These are phyloP conservation scores for Colletotrichum sp. DNA, from an alignment of 2,329 filamentous ascomycete species.

Conservation along the genomic window DNA sequence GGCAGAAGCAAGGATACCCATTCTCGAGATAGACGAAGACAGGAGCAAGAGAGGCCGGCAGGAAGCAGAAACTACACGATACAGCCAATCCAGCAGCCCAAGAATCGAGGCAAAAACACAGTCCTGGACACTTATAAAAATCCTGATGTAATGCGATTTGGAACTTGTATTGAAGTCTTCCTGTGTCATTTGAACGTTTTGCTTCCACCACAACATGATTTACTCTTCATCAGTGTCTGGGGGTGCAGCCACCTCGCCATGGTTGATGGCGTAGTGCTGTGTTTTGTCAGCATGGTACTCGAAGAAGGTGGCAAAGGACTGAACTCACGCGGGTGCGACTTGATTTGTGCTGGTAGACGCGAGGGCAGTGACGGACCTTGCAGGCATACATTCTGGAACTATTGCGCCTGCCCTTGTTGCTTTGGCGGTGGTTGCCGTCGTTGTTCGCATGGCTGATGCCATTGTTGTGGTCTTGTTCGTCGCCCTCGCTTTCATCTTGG, in stretches of 20 bases:
- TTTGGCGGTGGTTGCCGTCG: neutral
- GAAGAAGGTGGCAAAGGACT: neutral
- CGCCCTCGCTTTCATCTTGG: neutral
- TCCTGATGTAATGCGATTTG: neutral
- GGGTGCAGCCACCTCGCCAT: neutral
- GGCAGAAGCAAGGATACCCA: neutral
- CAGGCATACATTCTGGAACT: neutral
- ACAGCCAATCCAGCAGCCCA: neutral
- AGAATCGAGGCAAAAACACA: neutral
- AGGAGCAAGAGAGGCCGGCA: neutral
- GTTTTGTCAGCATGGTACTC: neutral
- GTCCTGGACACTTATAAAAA: neutral
- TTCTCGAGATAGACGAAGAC: rapidly evolving
- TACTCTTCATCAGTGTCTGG: neutral
- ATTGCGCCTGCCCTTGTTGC: neutral
- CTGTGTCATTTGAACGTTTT: neutral
- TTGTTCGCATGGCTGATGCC: neutral
- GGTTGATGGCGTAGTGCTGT: neutral
- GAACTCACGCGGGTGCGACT: neutral
- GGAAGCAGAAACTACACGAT: neutral
- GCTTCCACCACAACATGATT: neutral
- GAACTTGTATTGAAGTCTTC: neutral
- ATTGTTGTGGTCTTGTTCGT: neutral
- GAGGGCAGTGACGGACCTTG: neutral
- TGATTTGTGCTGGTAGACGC: neutral